phyloP scores from a whole-genome alignment of 139 green algal species.

The Desmodesmus armatus region DNA sequence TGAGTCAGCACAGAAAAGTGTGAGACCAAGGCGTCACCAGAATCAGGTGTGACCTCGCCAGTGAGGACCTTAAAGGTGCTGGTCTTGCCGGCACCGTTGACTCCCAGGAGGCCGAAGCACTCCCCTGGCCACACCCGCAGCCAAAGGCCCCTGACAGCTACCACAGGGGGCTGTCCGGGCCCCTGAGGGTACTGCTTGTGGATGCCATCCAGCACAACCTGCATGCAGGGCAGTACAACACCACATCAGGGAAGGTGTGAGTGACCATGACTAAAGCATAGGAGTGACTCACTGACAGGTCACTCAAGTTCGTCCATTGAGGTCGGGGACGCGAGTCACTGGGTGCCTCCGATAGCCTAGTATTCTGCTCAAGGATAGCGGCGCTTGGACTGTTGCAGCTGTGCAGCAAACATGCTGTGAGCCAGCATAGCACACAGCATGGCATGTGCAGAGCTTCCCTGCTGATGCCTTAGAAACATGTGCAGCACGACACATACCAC shows the following conservation, averaged over 20 bases:
- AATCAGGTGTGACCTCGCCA: conserved; percentile 67
- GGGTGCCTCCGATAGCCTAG: too few species aligned
- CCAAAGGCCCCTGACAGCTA: conserved; percentile 72
- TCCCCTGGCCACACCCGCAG: conserved; percentile 69
- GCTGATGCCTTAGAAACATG: too few species aligned
- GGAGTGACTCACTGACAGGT: too few species aligned
- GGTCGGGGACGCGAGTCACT: too few species aligned
- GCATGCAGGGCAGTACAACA: not conserved
- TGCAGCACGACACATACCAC: too few species aligned
- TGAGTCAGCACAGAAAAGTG: conserved; percentile 61
- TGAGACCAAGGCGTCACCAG: conserved; percentile 68
- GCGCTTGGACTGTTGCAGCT: too few species aligned
- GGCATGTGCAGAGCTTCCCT: too few species aligned
- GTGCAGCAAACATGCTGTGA: too few species aligned
- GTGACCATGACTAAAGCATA: not conserved
- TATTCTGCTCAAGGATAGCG: too few species aligned
- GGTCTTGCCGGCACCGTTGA: conserved; percentile 86
- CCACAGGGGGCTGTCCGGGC: conserved; percentile 37
- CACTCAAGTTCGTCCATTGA: too few species aligned
- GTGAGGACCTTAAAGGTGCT: conserved; percentile 83
- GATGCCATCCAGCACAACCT: conserved; percentile 68
- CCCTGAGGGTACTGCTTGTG: conserved; percentile 68
- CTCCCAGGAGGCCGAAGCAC: conserved; percentile 87
- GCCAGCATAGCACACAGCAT: too few species aligned
- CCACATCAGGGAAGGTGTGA: not conserved